Percentiles rank a stretch among this genome's conserved stretches.
Conservation (phyloP, 2,329 filamentous ascomycete species). For the Spiromastix sp. region DNA sequence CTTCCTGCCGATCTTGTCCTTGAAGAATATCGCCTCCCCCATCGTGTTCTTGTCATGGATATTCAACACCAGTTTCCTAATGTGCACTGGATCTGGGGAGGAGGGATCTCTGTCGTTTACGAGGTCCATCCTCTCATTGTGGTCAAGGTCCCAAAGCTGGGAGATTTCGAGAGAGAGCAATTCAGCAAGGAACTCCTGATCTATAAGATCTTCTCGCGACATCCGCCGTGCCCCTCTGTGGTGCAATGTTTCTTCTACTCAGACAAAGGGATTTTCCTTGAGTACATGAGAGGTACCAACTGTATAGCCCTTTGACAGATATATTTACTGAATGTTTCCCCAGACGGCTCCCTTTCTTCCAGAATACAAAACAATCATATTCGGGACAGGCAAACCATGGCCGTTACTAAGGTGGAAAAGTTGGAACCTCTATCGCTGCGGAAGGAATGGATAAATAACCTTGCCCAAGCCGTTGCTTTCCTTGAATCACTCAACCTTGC, state of each 20-base stretch:
- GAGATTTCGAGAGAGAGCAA: slow-evolving; percentile 17
- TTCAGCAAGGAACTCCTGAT: slow-evolving; percentile 18
- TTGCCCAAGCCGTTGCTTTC: slow-evolving; percentile 22
- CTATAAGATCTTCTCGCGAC: slow-evolving; percentile 14
- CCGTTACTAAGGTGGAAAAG: slow-evolving; percentile 18
- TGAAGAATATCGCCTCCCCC: not conserved
- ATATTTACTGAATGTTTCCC: slow-evolving; percentile 10
- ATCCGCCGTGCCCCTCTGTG: slow-evolving; percentile 15
- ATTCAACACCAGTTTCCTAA: slow-evolving; percentile 12
- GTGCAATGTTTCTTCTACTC: slow-evolving; percentile 17
- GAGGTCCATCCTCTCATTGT: slow-evolving; percentile 20
- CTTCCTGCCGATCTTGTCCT: not conserved
- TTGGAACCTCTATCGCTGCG: slow-evolving; percentile 18
- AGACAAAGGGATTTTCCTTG: slow-evolving; percentile 18
- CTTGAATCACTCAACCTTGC: slow-evolving; percentile 23
- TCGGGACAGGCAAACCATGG: slow-evolving; percentile 12
- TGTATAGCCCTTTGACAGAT: slow-evolving; percentile 4
- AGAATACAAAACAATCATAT: slow-evolving; percentile 18
- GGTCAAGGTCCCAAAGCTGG: slow-evolving; percentile 19
- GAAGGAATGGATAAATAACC: slow-evolving; percentile 23
- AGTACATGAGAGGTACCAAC: slow-evolving; percentile 19
- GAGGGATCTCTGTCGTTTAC: slow-evolving; percentile 19
- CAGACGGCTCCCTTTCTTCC: slow-evolving; percentile 17
- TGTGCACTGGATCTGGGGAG: slow-evolving; percentile 16
- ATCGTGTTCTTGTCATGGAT: slow-evolving; percentile 10